Conservation (phyloP, 2,329 filamentous ascomycete species). For the Botrytis elliptica region DNA sequence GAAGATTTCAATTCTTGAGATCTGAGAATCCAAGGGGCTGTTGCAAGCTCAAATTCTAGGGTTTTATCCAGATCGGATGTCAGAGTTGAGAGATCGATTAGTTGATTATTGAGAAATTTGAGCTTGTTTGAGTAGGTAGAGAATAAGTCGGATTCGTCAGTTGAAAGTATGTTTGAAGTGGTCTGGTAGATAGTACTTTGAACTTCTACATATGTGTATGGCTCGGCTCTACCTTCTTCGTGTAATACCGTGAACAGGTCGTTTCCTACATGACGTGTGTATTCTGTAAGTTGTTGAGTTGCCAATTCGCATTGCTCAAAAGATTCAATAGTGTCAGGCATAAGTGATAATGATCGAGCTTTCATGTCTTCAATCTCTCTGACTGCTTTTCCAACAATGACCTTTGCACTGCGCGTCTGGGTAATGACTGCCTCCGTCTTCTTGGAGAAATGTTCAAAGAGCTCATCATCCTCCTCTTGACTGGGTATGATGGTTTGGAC, state of each 20-base stretch:
- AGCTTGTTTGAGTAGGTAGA: constrained; percentile 66
- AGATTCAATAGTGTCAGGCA: constrained; percentile 61
- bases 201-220: constrained; percentile 66
- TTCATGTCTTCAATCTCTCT: constrained; percentile 76
- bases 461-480: constrained; percentile 62
- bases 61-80: constrained; percentile 70
- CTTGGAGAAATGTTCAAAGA: constrained; percentile 64
- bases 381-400: constrained; percentile 75
- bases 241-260: constrained; percentile 65
- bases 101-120: constrained; percentile 59
- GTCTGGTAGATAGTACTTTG: constrained; percentile 60
- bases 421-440: constrained; percentile 71
- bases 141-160: constrained; percentile 67
- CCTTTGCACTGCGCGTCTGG: constrained; percentile 79
- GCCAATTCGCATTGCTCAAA: constrained; percentile 70
- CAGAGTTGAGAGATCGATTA: constrained; percentile 69
- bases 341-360: constrained; percentile 70
- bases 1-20: constrained; percentile 79
- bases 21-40: constrained; percentile 80
- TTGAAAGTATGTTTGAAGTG: constrained; percentile 50
- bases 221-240: constrained; percentile 69
- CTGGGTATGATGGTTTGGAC: constrained; percentile 63
- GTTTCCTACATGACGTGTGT: constrained; percentile 64
- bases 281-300: constrained; percentile 62
- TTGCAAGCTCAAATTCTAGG: constrained; percentile 73